phyloP scores from a whole-genome alignment of 2,329 filamentous ascomycete genomes.

The Cladosporium austrohemisphaericum region DNA sequence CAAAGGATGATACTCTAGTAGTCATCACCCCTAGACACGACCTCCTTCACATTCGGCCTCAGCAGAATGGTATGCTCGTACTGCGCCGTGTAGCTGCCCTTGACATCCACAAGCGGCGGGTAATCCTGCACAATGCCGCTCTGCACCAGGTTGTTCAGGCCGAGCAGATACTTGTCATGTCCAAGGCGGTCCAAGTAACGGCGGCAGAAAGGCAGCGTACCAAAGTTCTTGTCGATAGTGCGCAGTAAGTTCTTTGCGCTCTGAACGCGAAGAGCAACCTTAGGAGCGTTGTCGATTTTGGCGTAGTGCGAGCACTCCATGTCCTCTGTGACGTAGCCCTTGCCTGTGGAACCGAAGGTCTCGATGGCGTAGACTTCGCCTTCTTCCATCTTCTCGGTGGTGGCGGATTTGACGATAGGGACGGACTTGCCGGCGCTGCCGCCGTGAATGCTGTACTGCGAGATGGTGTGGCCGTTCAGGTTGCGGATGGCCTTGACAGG shows the following conservation, averaged over 20 bases:
- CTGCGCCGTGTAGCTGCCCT: conserved; percentile 61
- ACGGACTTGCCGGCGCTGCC: conserved; percentile 51
- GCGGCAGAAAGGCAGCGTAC: conserved; percentile 58
- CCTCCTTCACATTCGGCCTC: conserved; percentile 39
- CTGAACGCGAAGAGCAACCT: conserved; percentile 41
- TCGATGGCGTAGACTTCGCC: conserved; percentile 58
- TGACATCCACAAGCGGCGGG: conserved; percentile 53
- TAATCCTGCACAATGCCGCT: conserved; percentile 57
- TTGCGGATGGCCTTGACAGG: conserved; percentile 55
- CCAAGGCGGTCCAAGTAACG: conserved; percentile 64
- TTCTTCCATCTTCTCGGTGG: conserved; percentile 55
- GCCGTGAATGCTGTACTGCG: conserved; percentile 54
- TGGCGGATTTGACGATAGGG: conserved; percentile 51
- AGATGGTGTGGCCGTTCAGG: conserved; percentile 55
- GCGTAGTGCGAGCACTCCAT: conserved; percentile 39
- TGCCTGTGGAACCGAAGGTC: conserved; percentile 55
- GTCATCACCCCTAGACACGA: conserved; percentile 35
- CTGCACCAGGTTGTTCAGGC: conserved; percentile 55
- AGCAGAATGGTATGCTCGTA: conserved; percentile 55
- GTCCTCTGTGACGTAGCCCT: conserved; percentile 47
- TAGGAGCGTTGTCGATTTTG: conserved; percentile 34
- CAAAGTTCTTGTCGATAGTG: conserved; percentile 60
- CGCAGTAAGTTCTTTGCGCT: conserved; percentile 57
- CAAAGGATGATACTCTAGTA: background rate
- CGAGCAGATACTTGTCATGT: conserved; percentile 55